Evolutionary conservation across 495 filamentous ascomycete species (phyloP), one percentile per base, ranked within the genome.

Genomic region (Trichoderma asperelloides): DNA sequence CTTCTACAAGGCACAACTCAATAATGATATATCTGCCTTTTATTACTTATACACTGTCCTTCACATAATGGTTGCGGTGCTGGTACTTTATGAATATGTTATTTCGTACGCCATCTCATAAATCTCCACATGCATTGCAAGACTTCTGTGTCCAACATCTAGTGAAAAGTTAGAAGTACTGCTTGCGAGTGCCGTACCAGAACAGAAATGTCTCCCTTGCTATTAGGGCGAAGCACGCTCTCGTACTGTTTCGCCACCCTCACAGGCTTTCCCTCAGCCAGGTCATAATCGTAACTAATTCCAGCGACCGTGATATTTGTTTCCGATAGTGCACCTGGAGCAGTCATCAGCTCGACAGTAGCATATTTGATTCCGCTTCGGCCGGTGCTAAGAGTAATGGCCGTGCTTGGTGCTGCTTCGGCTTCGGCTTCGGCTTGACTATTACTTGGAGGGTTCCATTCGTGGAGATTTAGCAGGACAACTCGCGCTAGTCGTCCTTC

Each of bases 301-400:
- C 55, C 55, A 60, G 55, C 55, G 27, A 60, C 55, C 55, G 55
- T 60, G 6, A 60, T 60, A 11, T 60, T 60, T 13, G 27, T 60
- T 18, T 60, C 55, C 25, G 55, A 60, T 11, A 60, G 25, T 18
- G 55, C 55, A 15, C 55, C 55, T 15, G 55, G 55, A 18, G 55
- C 55, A 2, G 55, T 60, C 55, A 60, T 60, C 11, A 60, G 2
- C 23, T 60, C 55, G 27, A 60, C 55, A 60, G 55, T 60, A 18
- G 55, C 55, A 60, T 60, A 60, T 60, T 60, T 16, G 30, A 60
- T 60, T 9, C 55, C 55, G 16, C 55, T 2, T 28, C 28, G 25
- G 1, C 55, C 55, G 30, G 55, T 60, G 13, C 27, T 60, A 3
- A 60, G 16, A 15, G 55, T 60, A 33, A 60, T 30, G 12, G 55